phyloP scores from a whole-genome alignment of 805 yeast species.

The Osmozyma mogii region DNA sequence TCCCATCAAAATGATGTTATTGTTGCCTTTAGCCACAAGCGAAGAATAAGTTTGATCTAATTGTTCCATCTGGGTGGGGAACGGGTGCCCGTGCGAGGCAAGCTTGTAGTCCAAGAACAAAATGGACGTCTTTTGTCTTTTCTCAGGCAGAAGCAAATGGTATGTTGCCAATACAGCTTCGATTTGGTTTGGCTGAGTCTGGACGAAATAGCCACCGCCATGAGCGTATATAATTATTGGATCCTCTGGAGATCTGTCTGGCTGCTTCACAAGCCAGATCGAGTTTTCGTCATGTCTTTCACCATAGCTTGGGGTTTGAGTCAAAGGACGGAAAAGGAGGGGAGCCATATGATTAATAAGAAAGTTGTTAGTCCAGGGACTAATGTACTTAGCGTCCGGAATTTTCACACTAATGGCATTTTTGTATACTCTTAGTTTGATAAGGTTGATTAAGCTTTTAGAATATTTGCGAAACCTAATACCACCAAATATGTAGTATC shows the following conservation, averaged over 20 bases:
- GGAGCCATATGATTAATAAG: too few species aligned
- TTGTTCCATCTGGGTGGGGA: constrained; percentile 28
- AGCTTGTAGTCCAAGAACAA: constrained; percentile 25
- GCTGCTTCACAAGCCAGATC: constrained; percentile 27
- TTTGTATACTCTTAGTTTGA: constrained; percentile 9
- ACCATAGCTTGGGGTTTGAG: constrained; percentile 23
- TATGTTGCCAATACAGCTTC: constrained; percentile 22
- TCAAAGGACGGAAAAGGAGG: too few species aligned
- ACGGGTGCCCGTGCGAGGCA: constrained; percentile 20
- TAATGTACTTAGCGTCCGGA: constrained; percentile 7
- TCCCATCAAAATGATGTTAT: constrained; percentile 28
- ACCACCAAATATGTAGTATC: constrained; percentile 12
- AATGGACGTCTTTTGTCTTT: constrained; percentile 15
- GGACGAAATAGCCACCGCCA: constrained; percentile 34
- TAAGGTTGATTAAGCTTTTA: constrained; percentile 7
- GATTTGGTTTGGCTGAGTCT: constrained; percentile 23
- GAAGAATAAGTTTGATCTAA: constrained; percentile 19
- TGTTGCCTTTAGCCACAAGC: constrained; percentile 10
- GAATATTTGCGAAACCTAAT: constrained; percentile 9
- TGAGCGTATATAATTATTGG: constrained; percentile 29
- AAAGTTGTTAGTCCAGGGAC: constrained; percentile 10
- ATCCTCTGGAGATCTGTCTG: constrained; percentile 15
- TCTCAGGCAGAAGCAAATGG: constrained; percentile 18
- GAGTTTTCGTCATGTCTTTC: constrained; percentile 21
- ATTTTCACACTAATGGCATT: constrained; percentile 8